Evolutionary conservation across 768 basidiomycete genomes (phyloP).

Genomic region (Hygrophorus pudorinus): DNA sequence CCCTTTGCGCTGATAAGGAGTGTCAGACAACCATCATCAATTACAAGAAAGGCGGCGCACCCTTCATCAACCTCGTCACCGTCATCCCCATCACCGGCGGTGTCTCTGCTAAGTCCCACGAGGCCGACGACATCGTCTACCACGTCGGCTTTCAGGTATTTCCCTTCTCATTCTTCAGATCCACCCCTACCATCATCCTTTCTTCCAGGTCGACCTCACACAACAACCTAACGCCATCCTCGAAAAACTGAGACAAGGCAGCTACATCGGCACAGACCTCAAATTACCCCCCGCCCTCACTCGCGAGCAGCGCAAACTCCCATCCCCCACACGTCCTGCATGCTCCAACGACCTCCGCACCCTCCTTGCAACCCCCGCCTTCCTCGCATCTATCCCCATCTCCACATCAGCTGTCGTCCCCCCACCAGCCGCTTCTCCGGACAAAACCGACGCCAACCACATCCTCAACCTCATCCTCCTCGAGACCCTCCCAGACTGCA

Average conservation of each 20-base stretch:
- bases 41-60: constrained; percentile 72
- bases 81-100: constrained; percentile 80
- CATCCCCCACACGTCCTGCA: constrained; percentile 20
- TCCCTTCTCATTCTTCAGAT: constrained; percentile 71
- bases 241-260: constrained; percentile 68
- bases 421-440: constrained; percentile 15
- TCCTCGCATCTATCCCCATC: constrained; percentile 38
- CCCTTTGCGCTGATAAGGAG: constrained; percentile 68
- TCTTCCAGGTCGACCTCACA: constrained; percentile 83
- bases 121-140: constrained; percentile 66
- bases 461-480: constrained; percentile 52
- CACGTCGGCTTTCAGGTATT: constrained; percentile 96
- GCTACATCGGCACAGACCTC: constrained; percentile 51
- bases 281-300: constrained; percentile 6
- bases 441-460: constrained; percentile 26
- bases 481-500: constrained; percentile 62
- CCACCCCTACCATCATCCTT: constrained; percentile 16
- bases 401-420: constrained; percentile 28
- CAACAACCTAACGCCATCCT: constrained; percentile 81
- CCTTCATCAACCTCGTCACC: constrained; percentile 89
- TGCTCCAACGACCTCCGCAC: constrained; percentile 44
- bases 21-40: constrained; percentile 85
- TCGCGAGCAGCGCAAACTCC: constrained; percentile 14
- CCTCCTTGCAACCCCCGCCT: constrained; percentile 31
- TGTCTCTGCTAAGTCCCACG: constrained; percentile 33